Conservation (phyloP, 1,139 yeast species). For the Candida tetrigidarum region DNA sequence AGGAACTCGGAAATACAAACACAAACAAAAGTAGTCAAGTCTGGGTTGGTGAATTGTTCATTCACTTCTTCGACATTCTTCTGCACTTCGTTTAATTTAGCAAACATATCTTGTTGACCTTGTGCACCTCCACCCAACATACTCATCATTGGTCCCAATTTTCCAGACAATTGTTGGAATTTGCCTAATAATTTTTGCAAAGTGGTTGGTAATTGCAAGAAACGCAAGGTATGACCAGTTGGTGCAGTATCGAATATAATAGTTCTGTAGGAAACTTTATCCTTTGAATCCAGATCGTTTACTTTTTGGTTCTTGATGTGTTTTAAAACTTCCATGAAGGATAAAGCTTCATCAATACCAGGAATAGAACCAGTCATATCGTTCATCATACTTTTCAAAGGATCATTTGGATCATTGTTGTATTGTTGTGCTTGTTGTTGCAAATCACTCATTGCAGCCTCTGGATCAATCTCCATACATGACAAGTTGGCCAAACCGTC, state of each 20-base stretch:
- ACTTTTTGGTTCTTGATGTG: slow-evolving; percentile 82
- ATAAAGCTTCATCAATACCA: slow-evolving; percentile 96
- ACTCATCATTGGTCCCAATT: slow-evolving; percentile 89
- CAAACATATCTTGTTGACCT: slow-evolving; percentile 78
- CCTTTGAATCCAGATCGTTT: slow-evolving; percentile 24
- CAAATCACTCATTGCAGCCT: slow-evolving; percentile 90
- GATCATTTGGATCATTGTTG: slow-evolving; percentile 62
- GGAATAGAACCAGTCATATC: slow-evolving; percentile 96
- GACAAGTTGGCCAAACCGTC: slow-evolving; percentile 86
- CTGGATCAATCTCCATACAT: slow-evolving; percentile 99
- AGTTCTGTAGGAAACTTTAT: slow-evolving; percentile 62
- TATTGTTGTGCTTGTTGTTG: slow-evolving; percentile 62
- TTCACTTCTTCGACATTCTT: slow-evolving; percentile 85
- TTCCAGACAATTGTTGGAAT: slow-evolving; percentile 82
- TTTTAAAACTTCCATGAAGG: slow-evolving; percentile 96
- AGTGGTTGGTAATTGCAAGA: slow-evolving; percentile 91
- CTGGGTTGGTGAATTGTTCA: slow-evolving; percentile 94
- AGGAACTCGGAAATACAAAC: slow-evolving; percentile 97
- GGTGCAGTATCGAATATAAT: slow-evolving; percentile 98
- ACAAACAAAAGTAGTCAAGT: slow-evolving; percentile 93
- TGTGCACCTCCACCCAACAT: slow-evolving; percentile 72
- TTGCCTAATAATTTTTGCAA: slow-evolving; percentile 85
- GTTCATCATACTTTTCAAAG: slow-evolving; percentile 73
- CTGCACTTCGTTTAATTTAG: slow-evolving; percentile 82
- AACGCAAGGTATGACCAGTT: slow-evolving; percentile 95